Evolutionary conservation across 306 rosid species (phyloP).

Genomic region (Fragaria nilgerrensis): DNA sequence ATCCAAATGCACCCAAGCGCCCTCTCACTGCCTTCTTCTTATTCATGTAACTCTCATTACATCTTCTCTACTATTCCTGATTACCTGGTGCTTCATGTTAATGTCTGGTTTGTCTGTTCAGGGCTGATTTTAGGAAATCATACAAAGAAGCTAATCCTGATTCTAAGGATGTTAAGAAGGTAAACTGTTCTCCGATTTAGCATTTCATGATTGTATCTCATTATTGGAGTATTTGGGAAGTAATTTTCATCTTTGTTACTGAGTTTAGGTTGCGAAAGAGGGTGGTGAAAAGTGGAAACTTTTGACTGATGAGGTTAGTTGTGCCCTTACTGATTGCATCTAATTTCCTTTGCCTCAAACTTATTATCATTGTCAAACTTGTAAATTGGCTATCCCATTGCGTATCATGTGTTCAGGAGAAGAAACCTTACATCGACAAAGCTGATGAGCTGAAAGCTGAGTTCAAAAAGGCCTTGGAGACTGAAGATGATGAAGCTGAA

Average conservation of each 20-base stretch:
- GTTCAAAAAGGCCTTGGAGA: slow-evolving; percentile 49
- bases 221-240: not conserved
- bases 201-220: not conserved
- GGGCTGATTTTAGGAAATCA: slow-evolving; percentile 74
- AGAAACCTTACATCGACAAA: slow-evolving; percentile 67
- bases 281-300: slow-evolving; percentile 85
- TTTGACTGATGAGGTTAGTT: slow-evolving; percentile 68
- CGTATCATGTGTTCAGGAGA: slow-evolving; percentile 50
- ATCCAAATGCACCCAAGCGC: slow-evolving; percentile 77
- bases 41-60: slow-evolving; percentile 42
- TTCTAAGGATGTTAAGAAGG: slow-evolving; percentile 66
- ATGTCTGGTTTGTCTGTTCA: slow-evolving; percentile 13
- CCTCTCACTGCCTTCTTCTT: slow-evolving; percentile 81
- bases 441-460: slow-evolving; percentile 74
- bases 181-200: slow-evolving; percentile 2
- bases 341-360: not conserved
- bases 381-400: not conserved
- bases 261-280: slow-evolving; percentile 60
- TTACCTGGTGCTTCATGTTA: not conserved
- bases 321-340: not conserved
- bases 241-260: not conserved
- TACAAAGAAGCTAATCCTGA: slow-evolving; percentile 74
- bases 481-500: slow-evolving; percentile 32
- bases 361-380: not conserved
- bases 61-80: not conserved